Evolutionary conservation across 2,329 filamentous ascomycete genomes (phyloP).

Genomic region (Talaromyces sp.): DNA sequence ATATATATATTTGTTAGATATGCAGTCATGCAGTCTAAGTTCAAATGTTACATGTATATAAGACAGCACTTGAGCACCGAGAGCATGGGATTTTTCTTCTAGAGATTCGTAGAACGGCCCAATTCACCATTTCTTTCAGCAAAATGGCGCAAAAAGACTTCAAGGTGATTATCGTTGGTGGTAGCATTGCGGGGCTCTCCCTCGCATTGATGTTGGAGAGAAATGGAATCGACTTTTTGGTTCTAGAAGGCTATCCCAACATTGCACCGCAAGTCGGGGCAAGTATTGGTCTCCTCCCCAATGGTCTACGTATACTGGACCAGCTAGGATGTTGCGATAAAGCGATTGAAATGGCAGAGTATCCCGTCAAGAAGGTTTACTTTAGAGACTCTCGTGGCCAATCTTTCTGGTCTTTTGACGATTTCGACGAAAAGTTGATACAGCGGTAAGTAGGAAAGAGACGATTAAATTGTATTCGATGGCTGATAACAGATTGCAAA

Average conservation of each 20-base stretch:
- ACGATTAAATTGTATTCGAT: too few relatives aligned
- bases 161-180: slow-evolving; percentile 44
- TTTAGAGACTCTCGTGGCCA: slow-evolving; percentile 8
- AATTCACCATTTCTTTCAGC: not conserved
- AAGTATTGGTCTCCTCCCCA: slow-evolving; percentile 42
- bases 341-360: slow-evolving; percentile 12
- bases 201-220: slow-evolving; percentile 43
- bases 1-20: too few relatives aligned
- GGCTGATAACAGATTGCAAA: too few relatives aligned
- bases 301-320: slow-evolving; percentile 45
- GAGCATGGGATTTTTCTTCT: not conserved
- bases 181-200: slow-evolving; percentile 42
- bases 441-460: not conserved
- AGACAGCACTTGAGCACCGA: not conserved
- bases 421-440: not conserved
- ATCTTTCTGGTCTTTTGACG: not conserved
- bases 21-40: too few relatives aligned
- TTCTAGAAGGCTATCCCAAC: slow-evolving; percentile 40
- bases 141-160: slow-evolving; percentile 9
- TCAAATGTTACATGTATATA: not conserved
- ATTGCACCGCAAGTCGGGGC: slow-evolving; percentile 46
- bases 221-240: slow-evolving; percentile 41
- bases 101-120: too few relatives aligned
- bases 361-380: slow-evolving; percentile 9
- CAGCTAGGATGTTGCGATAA: slow-evolving; percentile 41